Evolutionary conservation across 106 monocot species (phyloP).

Genomic region (Acanthochlamys bracteata): DNA sequence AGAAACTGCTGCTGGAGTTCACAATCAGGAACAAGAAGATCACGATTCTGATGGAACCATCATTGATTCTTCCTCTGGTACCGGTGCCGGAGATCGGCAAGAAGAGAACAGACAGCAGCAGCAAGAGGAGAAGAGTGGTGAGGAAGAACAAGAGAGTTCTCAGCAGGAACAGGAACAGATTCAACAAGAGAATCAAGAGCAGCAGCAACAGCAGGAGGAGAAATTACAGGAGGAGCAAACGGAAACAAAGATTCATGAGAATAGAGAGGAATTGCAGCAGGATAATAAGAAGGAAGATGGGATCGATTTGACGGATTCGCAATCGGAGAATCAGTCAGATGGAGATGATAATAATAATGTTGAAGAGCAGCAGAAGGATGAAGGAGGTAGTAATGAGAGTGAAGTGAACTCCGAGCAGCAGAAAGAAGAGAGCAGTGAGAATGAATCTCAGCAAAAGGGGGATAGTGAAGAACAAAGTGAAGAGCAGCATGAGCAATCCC

Average conservation of each 20-base stretch:
- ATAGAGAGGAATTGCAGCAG: not conserved
- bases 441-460: not conserved
- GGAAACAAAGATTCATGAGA: slow-evolving; percentile 5
- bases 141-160: not conserved
- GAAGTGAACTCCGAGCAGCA: not conserved
- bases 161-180: slow-evolving; percentile 7
- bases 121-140: not conserved
- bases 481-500: not conserved
- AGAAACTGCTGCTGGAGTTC: not conserved
- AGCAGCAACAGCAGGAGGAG: slow-evolving; percentile 1
- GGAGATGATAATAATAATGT: not conserved
- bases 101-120: slow-evolving; percentile 7
- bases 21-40: not conserved
- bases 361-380: not conserved
- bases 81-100: slow-evolving; percentile 2
- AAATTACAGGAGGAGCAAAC: not conserved
- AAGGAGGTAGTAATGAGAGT: not conserved
- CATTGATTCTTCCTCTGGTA: too few species aligned
- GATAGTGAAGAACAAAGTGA: not conserved
- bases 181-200: slow-evolving; percentile 10
- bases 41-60: not conserved
- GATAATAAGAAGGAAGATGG: slow-evolving; percentile 5
- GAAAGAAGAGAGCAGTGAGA: not conserved
- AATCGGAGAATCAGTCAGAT: not conserved
- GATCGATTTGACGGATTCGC: not conserved